A percentile compares a stretch with the other conserved stretches of the same genome.
Evolutionary conservation across 331 rosid species (phyloP).

Genomic region (Saraca asoca): DNA sequence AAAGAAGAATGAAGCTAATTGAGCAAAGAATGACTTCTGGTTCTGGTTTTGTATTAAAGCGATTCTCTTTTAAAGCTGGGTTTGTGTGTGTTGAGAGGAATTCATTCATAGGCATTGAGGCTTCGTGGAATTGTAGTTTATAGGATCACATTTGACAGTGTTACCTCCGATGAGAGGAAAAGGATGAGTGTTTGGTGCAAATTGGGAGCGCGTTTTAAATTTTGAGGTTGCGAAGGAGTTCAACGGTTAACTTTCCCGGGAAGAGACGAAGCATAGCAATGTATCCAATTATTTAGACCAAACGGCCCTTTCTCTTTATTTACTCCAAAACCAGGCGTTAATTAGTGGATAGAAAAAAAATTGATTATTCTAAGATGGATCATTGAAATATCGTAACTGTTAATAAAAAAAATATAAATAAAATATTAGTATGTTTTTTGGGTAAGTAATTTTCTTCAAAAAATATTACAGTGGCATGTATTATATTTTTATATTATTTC

Average conservation of each 20-base stretch:
- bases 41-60: conserved; percentile 49
- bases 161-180: conserved; percentile 47
- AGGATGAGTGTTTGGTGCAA: conserved; percentile 44
- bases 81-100: conserved; percentile 26
- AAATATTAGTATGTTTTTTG: too few species aligned
- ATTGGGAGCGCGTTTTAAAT: background rate
- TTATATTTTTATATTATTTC: too few species aligned
- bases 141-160: conserved; percentile 6
- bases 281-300: background rate
- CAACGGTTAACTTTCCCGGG: conserved; percentile 34
- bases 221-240: conserved; percentile 22
- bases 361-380: too few species aligned
- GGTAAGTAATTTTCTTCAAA: too few species aligned
- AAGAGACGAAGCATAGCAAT: conserved; percentile 2
- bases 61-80: conserved; percentile 37
- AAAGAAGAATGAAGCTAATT: background rate
- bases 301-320: background rate
- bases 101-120: background rate
- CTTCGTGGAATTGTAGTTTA: conserved; percentile 3
- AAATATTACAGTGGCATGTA: too few species aligned
- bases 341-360: too few species aligned
- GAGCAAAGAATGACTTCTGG: conserved; percentile 56
- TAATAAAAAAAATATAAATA: too few species aligned
- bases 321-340: too few species aligned
- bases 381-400: too few species aligned